Evolutionary conservation across 257 asterid species (phyloP), one percentile per base, ranked within the genome.

Genomic region (Fraxinus quadrangulata): DNA sequence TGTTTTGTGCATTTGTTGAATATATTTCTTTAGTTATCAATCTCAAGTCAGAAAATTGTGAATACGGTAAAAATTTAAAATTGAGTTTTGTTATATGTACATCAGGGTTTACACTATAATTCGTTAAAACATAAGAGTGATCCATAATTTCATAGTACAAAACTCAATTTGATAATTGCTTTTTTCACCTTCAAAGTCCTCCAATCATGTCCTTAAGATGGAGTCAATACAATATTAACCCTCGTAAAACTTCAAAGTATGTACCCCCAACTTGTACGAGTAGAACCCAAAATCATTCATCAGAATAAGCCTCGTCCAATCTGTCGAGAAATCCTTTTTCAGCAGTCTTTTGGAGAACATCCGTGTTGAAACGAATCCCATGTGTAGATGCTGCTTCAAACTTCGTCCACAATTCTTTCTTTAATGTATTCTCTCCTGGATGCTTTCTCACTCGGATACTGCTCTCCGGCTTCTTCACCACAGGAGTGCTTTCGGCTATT

Each of bases 381-480:
- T 75, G 78, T 65, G 84, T 73, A 0, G 97, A 85, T 56, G 95
- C 99, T 75, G 93, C 99, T 74, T 96, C 99, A 81, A 96, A 96
- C 82, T 75, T 89, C 19, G 86, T 78, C 98, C 99, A 96, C 0
- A 96, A 87, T 73, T 96, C 99, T 78, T 82, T 93, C 94, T 96
- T 96, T 75, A 96, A 86, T n/a, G 99, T 96, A 87, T 91, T 92
- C 88, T 96, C 99, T 77, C 99, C 99, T 2, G 96, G 96, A 71
- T 77, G 97, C 81, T 83, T 92, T 74, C 95, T 91, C 56, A 23
- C 76, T 78, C 76, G 83, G 61, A 86, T 75, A 68, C 73, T 86
- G 88, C 84, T 84, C 80, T 83, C 83, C 1, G 91, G 86, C 76
- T 86, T 89, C 85, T 83, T 91, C 63, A 83, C 21, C 91, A 88